phyloP scores from a whole-genome alignment of 78 protist genomes.

The Isochrysis galbana region DNA sequence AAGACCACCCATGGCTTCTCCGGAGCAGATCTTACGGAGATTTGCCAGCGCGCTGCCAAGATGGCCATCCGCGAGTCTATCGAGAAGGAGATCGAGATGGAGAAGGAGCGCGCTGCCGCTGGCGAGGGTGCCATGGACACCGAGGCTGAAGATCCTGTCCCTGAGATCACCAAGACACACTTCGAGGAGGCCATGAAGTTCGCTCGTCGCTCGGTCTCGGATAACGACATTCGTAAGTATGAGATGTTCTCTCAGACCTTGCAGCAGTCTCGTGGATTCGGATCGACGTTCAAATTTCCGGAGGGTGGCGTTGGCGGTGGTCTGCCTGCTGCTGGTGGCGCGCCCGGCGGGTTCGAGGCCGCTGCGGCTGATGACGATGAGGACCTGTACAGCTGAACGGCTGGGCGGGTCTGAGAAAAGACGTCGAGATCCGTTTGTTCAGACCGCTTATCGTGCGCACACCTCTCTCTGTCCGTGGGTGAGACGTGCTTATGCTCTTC shows the following conservation, averaged over 20 bases:
- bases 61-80: constrained; percentile 97
- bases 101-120: constrained; percentile 58
- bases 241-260: constrained; percentile 63
- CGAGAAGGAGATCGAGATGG: constrained; percentile 60
- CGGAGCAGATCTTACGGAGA: constrained; percentile 99
- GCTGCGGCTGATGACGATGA: neutral
- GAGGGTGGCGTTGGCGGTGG: constrained; percentile 18
- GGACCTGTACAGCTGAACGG: neutral
- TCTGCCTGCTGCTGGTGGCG: too few species aligned
- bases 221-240: constrained; percentile 92
- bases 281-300: constrained; percentile 25
- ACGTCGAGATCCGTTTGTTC: too few species aligned
- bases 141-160: constrained; percentile 89
- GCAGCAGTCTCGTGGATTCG: constrained; percentile 50
- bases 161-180: constrained; percentile 91
- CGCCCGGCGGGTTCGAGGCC: neutral
- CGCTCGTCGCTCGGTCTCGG: constrained; percentile 95
- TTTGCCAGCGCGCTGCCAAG: constrained; percentile 97
- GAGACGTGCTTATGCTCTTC: too few species aligned
- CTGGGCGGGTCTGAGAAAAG: too few species aligned
- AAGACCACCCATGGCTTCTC: constrained; percentile 92
- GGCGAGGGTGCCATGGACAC: constrained; percentile 41
- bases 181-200: constrained; percentile 92
- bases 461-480: too few species aligned
- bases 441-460: too few species aligned